These are phyloP conservation scores for Penicillium fimorum DNA, from an alignment of 495 filamentous ascomycete genomes.

Conservation along the genomic window DNA sequence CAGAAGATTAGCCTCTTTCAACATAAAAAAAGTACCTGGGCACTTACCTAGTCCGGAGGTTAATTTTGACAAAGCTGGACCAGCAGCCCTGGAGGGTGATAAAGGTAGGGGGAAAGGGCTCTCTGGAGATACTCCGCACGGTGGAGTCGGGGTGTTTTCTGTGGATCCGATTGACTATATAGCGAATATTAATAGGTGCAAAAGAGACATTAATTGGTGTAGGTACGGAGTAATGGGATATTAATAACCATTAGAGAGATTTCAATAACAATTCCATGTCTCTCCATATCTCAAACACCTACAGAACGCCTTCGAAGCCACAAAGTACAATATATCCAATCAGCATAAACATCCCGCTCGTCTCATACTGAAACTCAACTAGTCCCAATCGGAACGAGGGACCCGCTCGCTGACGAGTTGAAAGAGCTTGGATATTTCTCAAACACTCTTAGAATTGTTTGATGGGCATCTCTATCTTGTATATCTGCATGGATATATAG, in stretches of 20 bases:
- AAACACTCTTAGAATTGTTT: too few species aligned
- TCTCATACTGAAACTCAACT: slow-evolving; percentile 31
- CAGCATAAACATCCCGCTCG: slow-evolving; percentile 13
- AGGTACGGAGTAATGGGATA: too few species aligned
- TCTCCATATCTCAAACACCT: neutral
- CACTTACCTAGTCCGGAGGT: neutral
- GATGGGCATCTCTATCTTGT: too few species aligned
- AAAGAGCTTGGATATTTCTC: too few species aligned
- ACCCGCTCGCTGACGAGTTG: slow-evolving; percentile 27
- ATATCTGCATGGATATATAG: neutral
- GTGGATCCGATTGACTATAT: neutral
- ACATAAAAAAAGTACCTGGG: too few species aligned
- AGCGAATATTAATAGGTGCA: slow-evolving; percentile 1
- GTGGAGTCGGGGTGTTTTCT: slow-evolving; percentile 2
- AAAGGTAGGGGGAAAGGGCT: too few species aligned
- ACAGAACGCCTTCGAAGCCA: neutral
- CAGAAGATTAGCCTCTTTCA: slow-evolving; percentile 3
- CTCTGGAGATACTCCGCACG: slow-evolving; percentile 16
- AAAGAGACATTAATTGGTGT: too few species aligned
- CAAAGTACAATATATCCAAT: neutral
- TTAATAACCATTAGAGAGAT: too few species aligned
- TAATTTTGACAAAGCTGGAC: slow-evolving; percentile 17
- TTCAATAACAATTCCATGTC: too few species aligned
- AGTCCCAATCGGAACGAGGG: slow-evolving; percentile 10
- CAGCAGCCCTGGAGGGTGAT: slow-evolving; percentile 1